phyloP scores from a whole-genome alignment of 108 stramenopile species.

The Stephanodiscus triporus region DNA sequence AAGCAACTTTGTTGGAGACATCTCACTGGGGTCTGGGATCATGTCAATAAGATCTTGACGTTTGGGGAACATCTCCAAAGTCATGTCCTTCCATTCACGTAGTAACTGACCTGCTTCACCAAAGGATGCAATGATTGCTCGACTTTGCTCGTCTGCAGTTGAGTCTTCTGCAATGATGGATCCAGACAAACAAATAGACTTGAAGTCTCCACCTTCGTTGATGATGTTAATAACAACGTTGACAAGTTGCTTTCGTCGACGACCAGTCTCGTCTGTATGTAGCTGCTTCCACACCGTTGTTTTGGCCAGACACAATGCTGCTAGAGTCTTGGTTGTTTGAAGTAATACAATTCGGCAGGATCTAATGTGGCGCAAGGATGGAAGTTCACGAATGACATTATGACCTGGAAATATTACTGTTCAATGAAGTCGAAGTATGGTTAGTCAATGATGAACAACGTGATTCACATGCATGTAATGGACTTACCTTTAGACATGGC shows the following conservation, averaged over 20 bases:
- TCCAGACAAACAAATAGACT: not conserved
- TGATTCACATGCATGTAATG: too few relatives aligned
- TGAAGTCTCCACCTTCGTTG: not conserved
- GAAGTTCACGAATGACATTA: constrained; percentile 3
- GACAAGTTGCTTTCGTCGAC: constrained; percentile 5
- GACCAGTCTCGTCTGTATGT: constrained; percentile 14
- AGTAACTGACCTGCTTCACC: not conserved
- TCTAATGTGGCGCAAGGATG: constrained; percentile 9
- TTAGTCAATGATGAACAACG: too few relatives aligned
- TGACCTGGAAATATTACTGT: too few relatives aligned
- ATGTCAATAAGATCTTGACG: not conserved
- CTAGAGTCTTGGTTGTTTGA: constrained; percentile 12
- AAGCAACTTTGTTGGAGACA: not conserved
- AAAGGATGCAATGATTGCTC: constrained; percentile 2
- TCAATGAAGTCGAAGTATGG: too few relatives aligned
- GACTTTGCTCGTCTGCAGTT: not conserved
- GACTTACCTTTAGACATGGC: not conserved
- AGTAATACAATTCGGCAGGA: constrained; percentile 5
- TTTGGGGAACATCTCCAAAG: not conserved
- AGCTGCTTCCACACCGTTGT: constrained; percentile 14
- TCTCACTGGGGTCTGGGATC: not conserved
- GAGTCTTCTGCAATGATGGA: not conserved
- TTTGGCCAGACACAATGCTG: not conserved
- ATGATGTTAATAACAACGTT: constrained; percentile 13
- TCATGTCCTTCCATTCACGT: not conserved